Conservation (phyloP, 345 rosid genomes). For the Salix brachista region DNA sequence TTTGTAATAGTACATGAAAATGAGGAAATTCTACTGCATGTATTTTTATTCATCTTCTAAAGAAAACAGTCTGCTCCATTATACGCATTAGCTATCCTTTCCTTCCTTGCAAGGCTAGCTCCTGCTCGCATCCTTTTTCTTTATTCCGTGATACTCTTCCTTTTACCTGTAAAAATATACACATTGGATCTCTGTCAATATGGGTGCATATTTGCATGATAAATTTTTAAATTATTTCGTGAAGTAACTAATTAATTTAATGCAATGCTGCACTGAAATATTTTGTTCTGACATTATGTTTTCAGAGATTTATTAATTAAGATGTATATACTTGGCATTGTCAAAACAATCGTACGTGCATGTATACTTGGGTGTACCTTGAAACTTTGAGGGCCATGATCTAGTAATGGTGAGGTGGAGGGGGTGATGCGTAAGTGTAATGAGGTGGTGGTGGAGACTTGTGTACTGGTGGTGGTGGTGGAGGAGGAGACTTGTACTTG, state of each 20-base stretch:
- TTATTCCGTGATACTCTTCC: neutral
- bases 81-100: neutral
- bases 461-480: slow-evolving; percentile 5
- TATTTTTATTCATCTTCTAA: neutral
- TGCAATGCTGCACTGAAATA: neutral
- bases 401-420: slow-evolving; percentile 27
- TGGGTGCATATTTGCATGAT: neutral
- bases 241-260: neutral
- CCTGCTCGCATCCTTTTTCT: neutral
- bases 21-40: neutral
- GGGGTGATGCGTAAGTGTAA: slow-evolving; percentile 5
- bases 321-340: neutral
- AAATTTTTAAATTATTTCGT: neutral
- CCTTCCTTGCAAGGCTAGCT: neutral
- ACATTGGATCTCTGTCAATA: neutral
- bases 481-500: neutral
- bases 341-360: neutral
- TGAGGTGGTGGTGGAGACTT: neutral
- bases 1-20: neutral
- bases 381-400: neutral
- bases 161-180: neutral
- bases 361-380: slow-evolving; percentile 21
- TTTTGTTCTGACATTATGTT: neutral
- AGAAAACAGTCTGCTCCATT: neutral
- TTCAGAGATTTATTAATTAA: neutral